Evolutionary conservation across 2,329 filamentous ascomycete species (phyloP), one percentile per base, ranked within the genome.

Genomic region (Curvularia sp.): DNA sequence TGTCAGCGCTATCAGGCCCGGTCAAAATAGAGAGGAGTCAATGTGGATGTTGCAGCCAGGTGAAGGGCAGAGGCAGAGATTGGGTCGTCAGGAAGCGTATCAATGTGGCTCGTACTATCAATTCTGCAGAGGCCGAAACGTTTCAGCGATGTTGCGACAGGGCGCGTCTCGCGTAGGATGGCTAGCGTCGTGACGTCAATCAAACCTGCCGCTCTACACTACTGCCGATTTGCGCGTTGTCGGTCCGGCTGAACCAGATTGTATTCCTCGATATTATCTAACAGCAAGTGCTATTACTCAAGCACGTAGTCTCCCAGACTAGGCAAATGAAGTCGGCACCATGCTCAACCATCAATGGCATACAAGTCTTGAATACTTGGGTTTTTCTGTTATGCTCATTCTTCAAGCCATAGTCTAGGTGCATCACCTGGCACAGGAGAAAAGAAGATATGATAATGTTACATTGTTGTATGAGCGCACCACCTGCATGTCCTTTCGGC

Each of bases 161-260:
- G 43, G 36, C 55, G 55, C 55, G 59, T 52, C 42, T 57, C 59
- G 51, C 55, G 49, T 58, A 36, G 28, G n/a, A 49, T 36, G 23
- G 9, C 48, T 58, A 58, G 55, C 46, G 49, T 19, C 49, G 49
- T 57, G 57, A 60, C 53, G 49, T 60, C 56, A 57, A 60, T 60
- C 30, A 53, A 57, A 27, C n/a, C 38, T 47, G 57, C 53, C 53
- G 46, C 57, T 49, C 45, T 23, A 60, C 53, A 32, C 47, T 9
- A 18, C 27, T 25, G 41, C 41, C 41, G 28, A 49, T 39, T 28
- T 28, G 23, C 32, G 47, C 47, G 18, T 39, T 39, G 34, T 49
- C 47, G 47, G 47, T 49, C 48, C 48, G 48, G 38, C 38, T 47
- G 23, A 23, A 50, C 49, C 54, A 50, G 30, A 45, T 28, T 50